Evolutionary conservation across 768 basidiomycete genomes (phyloP).

Genomic region (Suillus ampliporus): DNA sequence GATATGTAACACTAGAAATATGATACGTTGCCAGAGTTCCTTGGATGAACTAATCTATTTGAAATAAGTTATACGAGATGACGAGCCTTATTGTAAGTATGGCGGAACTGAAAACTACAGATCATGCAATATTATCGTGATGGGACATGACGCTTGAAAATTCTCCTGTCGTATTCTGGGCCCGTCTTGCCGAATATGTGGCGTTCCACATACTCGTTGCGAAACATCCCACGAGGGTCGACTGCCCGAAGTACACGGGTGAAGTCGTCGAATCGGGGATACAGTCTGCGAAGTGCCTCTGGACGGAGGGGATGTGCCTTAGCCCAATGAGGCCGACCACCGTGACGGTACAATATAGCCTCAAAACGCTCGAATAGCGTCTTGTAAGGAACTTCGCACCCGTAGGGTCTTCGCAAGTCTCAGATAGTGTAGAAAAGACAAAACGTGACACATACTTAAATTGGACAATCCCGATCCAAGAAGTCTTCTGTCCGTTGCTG

Average conservation of each 20-base stretch:
- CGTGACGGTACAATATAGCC: conserved; percentile 64
- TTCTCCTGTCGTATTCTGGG: conserved; percentile 44
- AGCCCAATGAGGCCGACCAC: conserved; percentile 95
- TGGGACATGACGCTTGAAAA: conserved; percentile 48
- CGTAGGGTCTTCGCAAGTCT: conserved; percentile 71
- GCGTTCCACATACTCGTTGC: conserved; percentile 88
- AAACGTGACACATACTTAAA: conserved; percentile 72
- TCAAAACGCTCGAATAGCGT: conserved; percentile 80
- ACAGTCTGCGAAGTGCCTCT: conserved; percentile 63
- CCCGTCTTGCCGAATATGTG: conserved; percentile 75
- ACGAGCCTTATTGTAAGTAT: conserved; percentile 9
- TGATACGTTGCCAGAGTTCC: conserved; percentile 9
- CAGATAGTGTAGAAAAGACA: conserved; percentile 10
- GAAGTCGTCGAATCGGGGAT: conserved; percentile 86
- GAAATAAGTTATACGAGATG: conserved; percentile 16
- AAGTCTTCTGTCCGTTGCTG: conserved; percentile 74
- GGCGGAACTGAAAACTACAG: neutral
- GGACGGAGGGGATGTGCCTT: conserved; percentile 84
- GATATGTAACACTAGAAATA: conserved; percentile 14
- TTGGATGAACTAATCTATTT: conserved; percentile 12
- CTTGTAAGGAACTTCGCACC: conserved; percentile 81
- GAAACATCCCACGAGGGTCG: conserved; percentile 80
- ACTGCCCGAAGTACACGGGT: conserved; percentile 64
- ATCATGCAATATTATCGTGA: conserved; percentile 12
- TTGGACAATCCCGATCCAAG: conserved; percentile 98